Conservation (phyloP, 2,329 filamentous ascomycete genomes). For the Stemphylium lycopersici region DNA sequence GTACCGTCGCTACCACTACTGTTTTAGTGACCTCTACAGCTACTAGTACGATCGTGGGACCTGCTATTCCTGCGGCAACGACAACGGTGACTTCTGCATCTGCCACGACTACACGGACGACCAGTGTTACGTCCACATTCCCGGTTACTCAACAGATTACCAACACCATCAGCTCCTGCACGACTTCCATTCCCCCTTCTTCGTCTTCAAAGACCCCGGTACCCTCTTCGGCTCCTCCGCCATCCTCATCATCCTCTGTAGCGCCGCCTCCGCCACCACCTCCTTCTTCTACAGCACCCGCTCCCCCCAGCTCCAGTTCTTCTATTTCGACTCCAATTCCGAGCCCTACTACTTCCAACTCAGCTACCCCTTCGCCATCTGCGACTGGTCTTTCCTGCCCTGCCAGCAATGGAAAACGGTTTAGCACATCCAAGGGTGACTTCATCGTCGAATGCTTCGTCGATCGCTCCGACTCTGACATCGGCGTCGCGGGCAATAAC, state of each 20-base stretch:
- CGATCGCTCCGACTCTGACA: conserved; percentile 11
- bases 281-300: neutral
- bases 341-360: neutral
- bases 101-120: neutral
- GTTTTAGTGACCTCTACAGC: neutral
- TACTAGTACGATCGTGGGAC: neutral
- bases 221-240: neutral
- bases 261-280: neutral
- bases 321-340: neutral
- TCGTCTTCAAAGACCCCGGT: neutral
- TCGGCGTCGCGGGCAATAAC: conserved; percentile 4
- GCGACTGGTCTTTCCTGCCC: conserved; percentile 12
- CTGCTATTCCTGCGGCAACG: neutral
- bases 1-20: conserved; percentile 2
- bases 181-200: neutral
- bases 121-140: neutral
- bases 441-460: conserved; percentile 21
- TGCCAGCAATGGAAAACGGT: conserved; percentile 7
- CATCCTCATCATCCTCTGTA: neutral
- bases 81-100: conserved; percentile 1
- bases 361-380: neutral
- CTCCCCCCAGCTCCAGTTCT: neutral
- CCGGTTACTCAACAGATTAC: conserved; percentile 8
- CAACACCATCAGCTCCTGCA: conserved; percentile 5
- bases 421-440: conserved; percentile 10